Base-by-base conservation (phyloP, 2,329 filamentous ascomycete species). In the Alternaria sp. region DNA sequence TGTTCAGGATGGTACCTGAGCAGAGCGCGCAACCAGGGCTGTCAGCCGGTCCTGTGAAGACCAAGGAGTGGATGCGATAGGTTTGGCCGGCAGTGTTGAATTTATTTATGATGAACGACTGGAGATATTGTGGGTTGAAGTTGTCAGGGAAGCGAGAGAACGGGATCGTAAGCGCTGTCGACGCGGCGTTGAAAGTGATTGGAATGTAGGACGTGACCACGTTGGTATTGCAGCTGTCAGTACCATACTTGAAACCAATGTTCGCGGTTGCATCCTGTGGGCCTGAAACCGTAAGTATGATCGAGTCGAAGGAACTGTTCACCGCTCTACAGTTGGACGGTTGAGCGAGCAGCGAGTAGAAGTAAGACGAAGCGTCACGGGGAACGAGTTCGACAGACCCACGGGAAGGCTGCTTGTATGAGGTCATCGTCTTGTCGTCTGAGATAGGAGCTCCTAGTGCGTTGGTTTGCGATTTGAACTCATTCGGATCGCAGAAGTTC, bases 1-100 rank as follows among this genome's bases (percentile, higher is more conserved):
- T 57, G n/a, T 60, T 60, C 6, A 60, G 20, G 1, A 60, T 57
- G 9, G 58, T 60, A 16, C 58, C 58, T 16, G 58, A 60, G 41
- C 58, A 60, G 12, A 60, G 48, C 32, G 48, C 40, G 14, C 58
- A 60, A 38, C 58, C 58, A 5, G 58, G 58, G 34, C 48, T 57
- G 12, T 60, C n/a, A 41, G 34, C 43, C n/a, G 58, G 54, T 16
- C 58, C 48, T 6, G 54, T 57, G 27, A 60, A 60, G 20, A 46
- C 25, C 16, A 60, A 18, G 6, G 58, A 60, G 27, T 52, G 40
- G 3, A 60, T 28, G 7, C 54, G 54, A 14, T 60, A 57, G 6
- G 27, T 60, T 27, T 41, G 38, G 1, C 54, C 58, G 6, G 54
- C 25, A 4, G 58, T 41, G 2, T 50, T 57, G 48, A 60, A 60